Evolutionary conservation across 2,329 filamentous ascomycete species (phyloP), one percentile per base, ranked within the genome.

Genomic region (Nemania sp.): DNA sequence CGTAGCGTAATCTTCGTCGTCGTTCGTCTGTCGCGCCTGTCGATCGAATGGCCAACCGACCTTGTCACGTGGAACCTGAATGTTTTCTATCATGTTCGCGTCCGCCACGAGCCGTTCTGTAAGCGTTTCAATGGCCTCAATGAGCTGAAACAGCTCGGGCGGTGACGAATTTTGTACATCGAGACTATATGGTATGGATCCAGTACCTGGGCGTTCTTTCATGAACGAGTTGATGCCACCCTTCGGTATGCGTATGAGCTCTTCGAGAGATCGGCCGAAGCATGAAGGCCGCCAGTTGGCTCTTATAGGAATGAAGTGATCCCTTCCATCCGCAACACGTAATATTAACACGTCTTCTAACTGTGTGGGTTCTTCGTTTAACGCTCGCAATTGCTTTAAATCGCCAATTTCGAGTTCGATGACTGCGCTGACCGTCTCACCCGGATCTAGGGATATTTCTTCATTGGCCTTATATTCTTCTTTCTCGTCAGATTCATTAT

Each of bases 331-430:
- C 11, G 87, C 83, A 5, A 99, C 90, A 0, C 92, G 87, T 9
- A 99, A 81, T 1, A 99, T 89, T 7, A 99, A 80, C 2, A 99
- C 88, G 65, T 98, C 92, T 64, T 98, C 94, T 0, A 99, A 78
- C 7, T 78, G 79, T 3, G 80, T 73, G 1, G 81, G 79, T 15
- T 85, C 86, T 55, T 89, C 81, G 67, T 98, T 98, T 39, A 99
- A 81, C 2, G 82, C 78, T 17, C 84, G 86, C 0, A 91, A 86
- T 17, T 89, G 82, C 0, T 81, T 74, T 3, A 91, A 75, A 46
- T 87, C 83, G 3, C 83, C 82, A 10, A 98, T 81, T 42, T 87
- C 81, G 0, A 90, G 79, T 39, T 88, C 86, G 1, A 99, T 72
- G 15, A 89, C 79, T 0, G 90, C 86, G 50, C 84, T 87, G 3